Conservation (phyloP, 1,139 yeast genomes). For the Entelexis sorbosivorans region DNA sequence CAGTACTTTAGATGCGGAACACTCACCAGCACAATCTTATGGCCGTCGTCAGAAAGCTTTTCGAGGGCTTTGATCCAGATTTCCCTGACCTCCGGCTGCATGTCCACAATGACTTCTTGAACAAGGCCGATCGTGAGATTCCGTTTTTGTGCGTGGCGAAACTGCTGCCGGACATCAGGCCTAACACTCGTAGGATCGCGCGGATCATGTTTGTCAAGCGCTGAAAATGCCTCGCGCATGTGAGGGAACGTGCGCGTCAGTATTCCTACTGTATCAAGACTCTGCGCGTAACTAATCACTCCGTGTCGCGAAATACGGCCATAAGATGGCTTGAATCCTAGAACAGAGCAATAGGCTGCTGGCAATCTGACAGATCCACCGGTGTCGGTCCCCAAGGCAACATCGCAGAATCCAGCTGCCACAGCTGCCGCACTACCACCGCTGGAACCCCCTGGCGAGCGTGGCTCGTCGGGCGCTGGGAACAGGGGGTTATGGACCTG, state of each 20-base stretch:
- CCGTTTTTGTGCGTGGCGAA: constrained; percentile 7
- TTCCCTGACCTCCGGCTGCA: constrained; percentile 39
- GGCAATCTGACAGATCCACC: constrained; percentile 95
- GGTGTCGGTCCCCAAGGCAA: constrained; percentile 82
- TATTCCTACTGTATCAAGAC: constrained; percentile 88
- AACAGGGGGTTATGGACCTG: constrained; percentile 55
- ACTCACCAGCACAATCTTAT: constrained; percentile 50
- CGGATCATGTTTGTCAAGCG: constrained; percentile 50
- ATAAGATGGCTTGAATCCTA: constrained; percentile 87
- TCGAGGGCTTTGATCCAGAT: constrained; percentile 41
- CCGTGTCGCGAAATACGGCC: constrained; percentile 91
- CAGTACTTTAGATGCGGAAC: constrained; percentile 57
- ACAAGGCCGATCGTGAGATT: constrained; percentile 57
- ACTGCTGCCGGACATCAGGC: constrained; percentile 12
- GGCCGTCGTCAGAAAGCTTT: constrained; percentile 40
- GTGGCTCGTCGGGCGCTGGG: constrained; percentile 26
- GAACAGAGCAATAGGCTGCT: constrained; percentile 70
- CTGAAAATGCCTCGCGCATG: constrained; percentile 41
- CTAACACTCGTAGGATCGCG: constrained; percentile 73
- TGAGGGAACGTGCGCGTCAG: constrained; percentile 41
- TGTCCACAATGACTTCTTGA: constrained; percentile 49
- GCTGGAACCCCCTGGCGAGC: constrained; percentile 80
- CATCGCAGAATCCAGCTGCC: constrained; percentile 48
- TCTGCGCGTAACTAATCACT: constrained; percentile 83
- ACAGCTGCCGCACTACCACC: constrained; percentile 96